A percentile compares a stretch with the other conserved stretches of the same genome.
phyloP scores from a whole-genome alignment of 805 yeast species.

The Saccharomycopsis guyanensis region DNA sequence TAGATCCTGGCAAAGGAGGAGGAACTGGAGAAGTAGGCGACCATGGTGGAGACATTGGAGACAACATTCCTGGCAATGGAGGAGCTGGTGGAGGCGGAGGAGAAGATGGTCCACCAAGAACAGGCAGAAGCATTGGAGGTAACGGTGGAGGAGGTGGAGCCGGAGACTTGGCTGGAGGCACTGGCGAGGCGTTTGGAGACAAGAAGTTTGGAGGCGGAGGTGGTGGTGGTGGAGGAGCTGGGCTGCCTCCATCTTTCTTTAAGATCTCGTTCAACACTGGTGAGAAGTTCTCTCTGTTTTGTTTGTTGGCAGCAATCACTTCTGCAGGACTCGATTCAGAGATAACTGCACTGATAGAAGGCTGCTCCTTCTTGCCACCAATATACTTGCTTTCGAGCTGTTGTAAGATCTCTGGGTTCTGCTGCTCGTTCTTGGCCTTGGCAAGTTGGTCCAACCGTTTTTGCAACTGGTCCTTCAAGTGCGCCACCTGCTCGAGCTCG shows the following conservation, averaged over 20 bases:
- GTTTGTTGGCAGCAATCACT: slow-evolving; percentile 24
- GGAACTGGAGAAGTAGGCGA: slow-evolving; percentile 26
- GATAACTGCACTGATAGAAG: slow-evolving; percentile 22
- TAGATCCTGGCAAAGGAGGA: slow-evolving; percentile 25
- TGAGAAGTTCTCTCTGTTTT: background rate
- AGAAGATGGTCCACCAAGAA: slow-evolving; percentile 22
- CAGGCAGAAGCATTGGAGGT: slow-evolving; percentile 27
- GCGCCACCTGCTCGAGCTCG: slow-evolving; percentile 37
- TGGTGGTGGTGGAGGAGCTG: slow-evolving; percentile 21
- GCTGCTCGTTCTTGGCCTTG: slow-evolving; percentile 16
- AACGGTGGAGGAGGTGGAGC: slow-evolving; percentile 30
- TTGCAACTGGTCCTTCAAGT: slow-evolving; percentile 33
- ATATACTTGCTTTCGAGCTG: slow-evolving; percentile 17
- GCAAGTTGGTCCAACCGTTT: slow-evolving; percentile 30
- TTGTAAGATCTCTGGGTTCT: slow-evolving; percentile 3
- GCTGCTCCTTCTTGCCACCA: slow-evolving; percentile 12
- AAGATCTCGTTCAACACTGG: background rate
- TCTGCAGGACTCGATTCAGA: slow-evolving; percentile 34
- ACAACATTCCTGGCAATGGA: slow-evolving; percentile 24
- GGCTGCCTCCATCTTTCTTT: slow-evolving; percentile 26
- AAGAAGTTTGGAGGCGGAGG: slow-evolving; percentile 22
- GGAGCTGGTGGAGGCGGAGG: slow-evolving; percentile 34
- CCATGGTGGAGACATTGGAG: slow-evolving; percentile 27
- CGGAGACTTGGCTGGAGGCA: slow-evolving; percentile 22
- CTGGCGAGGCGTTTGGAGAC: slow-evolving; percentile 24